These are phyloP conservation scores for Fraxinus velutina DNA, from an alignment of 305 asterid genomes.

Conservation along the genomic window DNA sequence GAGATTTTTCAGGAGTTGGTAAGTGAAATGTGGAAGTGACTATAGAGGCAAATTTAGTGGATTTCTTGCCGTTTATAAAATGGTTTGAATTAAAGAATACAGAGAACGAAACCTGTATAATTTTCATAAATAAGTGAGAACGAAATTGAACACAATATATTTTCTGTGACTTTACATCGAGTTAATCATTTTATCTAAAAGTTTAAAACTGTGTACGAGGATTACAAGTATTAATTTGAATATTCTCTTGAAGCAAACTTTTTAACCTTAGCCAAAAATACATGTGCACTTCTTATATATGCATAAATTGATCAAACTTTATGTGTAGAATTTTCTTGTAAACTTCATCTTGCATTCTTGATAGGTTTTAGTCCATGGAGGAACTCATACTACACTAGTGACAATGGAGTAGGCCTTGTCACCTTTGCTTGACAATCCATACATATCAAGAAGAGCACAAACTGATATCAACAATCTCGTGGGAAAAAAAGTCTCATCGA, in stretches of 20 bases:
- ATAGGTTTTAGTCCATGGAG: conserved; percentile 53
- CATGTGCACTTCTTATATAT: no score
- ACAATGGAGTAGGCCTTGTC: conserved; percentile 49
- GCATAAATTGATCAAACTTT: no score
- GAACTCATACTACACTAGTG: conserved; percentile 36
- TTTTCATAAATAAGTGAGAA: no score
- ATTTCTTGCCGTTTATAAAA: conserved; percentile 35
- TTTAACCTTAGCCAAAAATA: no score
- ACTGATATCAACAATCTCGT: conserved; percentile 33
- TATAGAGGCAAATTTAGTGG: conserved; percentile 26
- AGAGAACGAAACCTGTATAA: conserved; percentile 6
- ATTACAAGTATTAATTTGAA: no score
- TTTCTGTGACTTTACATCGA: no score
- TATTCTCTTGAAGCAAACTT: no score
- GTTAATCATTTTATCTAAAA: no score
- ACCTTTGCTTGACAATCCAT: conserved; percentile 34
- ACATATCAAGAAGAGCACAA: conserved; percentile 27
- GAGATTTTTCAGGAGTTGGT: conserved; percentile 24
- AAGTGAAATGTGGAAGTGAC: no score
- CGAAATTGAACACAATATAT: no score
- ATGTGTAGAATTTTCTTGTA: no score
- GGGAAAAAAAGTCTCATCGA: conserved; percentile 33
- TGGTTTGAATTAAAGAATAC: conserved; percentile 30
- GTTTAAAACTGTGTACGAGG: no score
- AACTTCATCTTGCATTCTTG: neutral